Base-by-base conservation (phyloP, 2,329 filamentous ascomycete species). In the Hymenoscyphus linearis region DNA sequence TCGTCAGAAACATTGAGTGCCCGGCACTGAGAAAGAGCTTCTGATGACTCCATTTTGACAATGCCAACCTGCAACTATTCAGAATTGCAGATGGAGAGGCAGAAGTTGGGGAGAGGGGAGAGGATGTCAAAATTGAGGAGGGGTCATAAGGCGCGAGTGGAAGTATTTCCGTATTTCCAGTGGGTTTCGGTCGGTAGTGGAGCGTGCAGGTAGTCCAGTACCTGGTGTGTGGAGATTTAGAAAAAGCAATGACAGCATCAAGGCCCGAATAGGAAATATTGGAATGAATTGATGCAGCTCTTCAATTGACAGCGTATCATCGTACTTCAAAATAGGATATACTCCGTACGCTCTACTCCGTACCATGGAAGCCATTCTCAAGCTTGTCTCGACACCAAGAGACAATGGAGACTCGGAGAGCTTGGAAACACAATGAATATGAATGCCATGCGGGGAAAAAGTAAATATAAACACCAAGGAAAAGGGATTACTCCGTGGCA, bases 1-100 rank as follows among this genome's bases (percentile, higher is more conserved):
- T 71, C 68, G 61, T 76, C 74, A 7, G 75, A 76, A 35, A 76
- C 62, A 59, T 76, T 73, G 44, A 77, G 59, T 34, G 72, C 72
- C 62, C 68, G 66, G 60, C 62, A 69, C 47, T 62, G 57, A 4
- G 44, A 14, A 22, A 36, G 16, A 14, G 40, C 47, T 9, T 55
- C 35, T 16, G 26, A 44, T 10, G 57, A 27, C 18, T 55, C 31
- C 47, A 31, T 59, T 18, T 27, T 25, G 18, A 31, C 13, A n/a
- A 1, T n/a, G 10, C 12, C 9, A 55, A 26, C 13, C 13, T 53
- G 50, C 40, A 47, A 47, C n/a, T 25, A 47, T 47, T n/a, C 40
- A 47, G 40, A 25, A 18, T 25, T 47, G 18, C 40, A 53, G 25
- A 18, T 53, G 50, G 18, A 10, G 22, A 10, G 1, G 12, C 12